These are phyloP conservation scores for Cystobasidiaceae sp. DNA, from an alignment of 1,284 basidiomycete species.

Conservation along the genomic window DNA sequence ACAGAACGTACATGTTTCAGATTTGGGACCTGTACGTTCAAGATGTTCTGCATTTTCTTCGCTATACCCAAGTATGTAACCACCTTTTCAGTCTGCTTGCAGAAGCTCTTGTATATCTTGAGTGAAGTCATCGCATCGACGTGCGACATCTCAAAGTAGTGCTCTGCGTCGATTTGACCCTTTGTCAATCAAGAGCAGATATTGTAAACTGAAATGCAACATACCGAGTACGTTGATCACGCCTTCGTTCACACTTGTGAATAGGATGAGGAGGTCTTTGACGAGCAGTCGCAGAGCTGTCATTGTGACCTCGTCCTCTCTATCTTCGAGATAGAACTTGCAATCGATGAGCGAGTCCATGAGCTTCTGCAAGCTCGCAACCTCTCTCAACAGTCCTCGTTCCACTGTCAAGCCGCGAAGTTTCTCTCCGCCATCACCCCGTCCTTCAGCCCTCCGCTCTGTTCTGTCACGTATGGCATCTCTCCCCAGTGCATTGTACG, in stretches of 20 bases:
- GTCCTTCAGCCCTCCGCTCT: constrained; percentile 49
- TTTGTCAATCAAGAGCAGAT: neutral
- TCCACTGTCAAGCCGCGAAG: constrained; percentile 89
- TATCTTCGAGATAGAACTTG: constrained; percentile 88
- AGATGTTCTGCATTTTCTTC: constrained; percentile 80
- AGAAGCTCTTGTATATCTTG: constrained; percentile 87
- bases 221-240: constrained; percentile 90
- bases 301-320: constrained; percentile 80
- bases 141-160: constrained; percentile 98
- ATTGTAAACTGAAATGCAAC: constrained; percentile 19
- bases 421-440: constrained; percentile 51
- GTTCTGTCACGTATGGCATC: constrained; percentile 86
- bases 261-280: constrained; percentile 90
- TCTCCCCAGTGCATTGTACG: constrained; percentile 84
- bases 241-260: constrained; percentile 95
- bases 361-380: constrained; percentile 80
- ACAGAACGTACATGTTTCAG: constrained; percentile 70
- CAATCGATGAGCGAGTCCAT: constrained; percentile 82
- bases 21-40: constrained; percentile 90
- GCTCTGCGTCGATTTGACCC: constrained; percentile 56
- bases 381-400: constrained; percentile 89
- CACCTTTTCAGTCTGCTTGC: constrained; percentile 86
- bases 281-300: constrained; percentile 90
- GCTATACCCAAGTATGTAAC: constrained; percentile 92
- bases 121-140: constrained; percentile 82